A percentile compares a stretch with the other conserved stretches of the same genome.
Conservation (phyloP, 345 rosid genomes). For the Crucihimalaya himalaica region DNA sequence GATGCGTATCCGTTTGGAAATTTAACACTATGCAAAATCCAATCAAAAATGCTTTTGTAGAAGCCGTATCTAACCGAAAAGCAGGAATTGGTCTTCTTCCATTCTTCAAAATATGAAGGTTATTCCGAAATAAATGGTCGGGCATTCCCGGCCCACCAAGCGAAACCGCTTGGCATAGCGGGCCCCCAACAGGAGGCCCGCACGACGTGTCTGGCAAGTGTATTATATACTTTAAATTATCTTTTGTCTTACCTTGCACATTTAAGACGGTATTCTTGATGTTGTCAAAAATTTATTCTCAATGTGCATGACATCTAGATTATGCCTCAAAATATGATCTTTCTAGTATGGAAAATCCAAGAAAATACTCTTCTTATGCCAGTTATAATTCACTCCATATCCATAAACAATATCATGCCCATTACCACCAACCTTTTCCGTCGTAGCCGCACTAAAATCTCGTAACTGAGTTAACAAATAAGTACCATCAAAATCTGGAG, state of each 20-base stretch:
- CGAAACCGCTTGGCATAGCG: no score
- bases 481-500: not conserved
- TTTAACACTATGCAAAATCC: not conserved
- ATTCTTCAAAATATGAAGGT: no score
- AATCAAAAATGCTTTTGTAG: no score
- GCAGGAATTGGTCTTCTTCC: rapidly evolving
- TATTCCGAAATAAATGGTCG: no score
- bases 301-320: not conserved
- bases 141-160: no score
- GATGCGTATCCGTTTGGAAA: not conserved
- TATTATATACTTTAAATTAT: no score
- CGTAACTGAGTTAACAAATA: not conserved
- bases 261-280: no score
- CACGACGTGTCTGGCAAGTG: no score
- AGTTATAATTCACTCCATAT: not conserved
- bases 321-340: not conserved
- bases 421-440: not conserved
- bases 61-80: not conserved
- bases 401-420: not conserved
- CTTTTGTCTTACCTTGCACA: not conserved
- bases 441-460: not conserved
- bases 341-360: not conserved
- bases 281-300: not conserved
- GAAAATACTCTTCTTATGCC: not conserved
- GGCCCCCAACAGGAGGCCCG: no score